Evolutionary conservation across 768 basidiomycete genomes (phyloP), one percentile per base, ranked within the genome.

Genomic region (Exidia glandulosa): DNA sequence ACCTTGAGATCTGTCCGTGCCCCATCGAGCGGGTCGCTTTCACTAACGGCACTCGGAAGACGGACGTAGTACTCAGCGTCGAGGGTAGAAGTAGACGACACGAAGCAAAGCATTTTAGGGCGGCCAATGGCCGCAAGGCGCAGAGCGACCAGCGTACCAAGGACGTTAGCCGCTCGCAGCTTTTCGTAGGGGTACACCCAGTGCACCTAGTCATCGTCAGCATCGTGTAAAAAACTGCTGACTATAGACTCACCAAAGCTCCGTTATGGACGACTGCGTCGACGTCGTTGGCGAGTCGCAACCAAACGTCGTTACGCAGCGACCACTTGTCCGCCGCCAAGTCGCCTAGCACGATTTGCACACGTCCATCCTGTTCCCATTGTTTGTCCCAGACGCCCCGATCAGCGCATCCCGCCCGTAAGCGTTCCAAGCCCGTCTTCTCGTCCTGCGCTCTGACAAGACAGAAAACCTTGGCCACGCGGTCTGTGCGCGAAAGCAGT

Each of bases 151-250:
- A 99, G 68, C 5, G 96, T 99, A 0, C 88, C 87, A 12, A 94
- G 68, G n/a, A 98, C 96, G 71, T 99, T 99, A 14, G 94, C 82
- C 0, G 86, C 79, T 6, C 94, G 88, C 12, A 99, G 79, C 70
- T 86, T 92, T 69, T 94, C 87, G 73, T 99, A 99, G 0, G 94
- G 93, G 71, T 96, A 99, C 2, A 99, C 91, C 96, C 96, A 99
- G 68, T 99, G 96, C 14, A 98, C 92, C 91, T 93, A 37, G 23
- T 30, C 57, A 33, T 12, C 6, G 34, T 3, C 10, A 4, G 9
- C 29, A 58, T 19, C 10, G 10, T 9, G 19, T 37, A 9, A 9
- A 10, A 37, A 9, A 9, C 19, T 37, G 10, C 9, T 10, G 32
- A 33, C n/a, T n/a, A 61, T 30, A 4, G n/a, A 77, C 87, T 61